Conservation (phyloP, 2,329 filamentous ascomycete species). For the Verticillium dahliae region DNA sequence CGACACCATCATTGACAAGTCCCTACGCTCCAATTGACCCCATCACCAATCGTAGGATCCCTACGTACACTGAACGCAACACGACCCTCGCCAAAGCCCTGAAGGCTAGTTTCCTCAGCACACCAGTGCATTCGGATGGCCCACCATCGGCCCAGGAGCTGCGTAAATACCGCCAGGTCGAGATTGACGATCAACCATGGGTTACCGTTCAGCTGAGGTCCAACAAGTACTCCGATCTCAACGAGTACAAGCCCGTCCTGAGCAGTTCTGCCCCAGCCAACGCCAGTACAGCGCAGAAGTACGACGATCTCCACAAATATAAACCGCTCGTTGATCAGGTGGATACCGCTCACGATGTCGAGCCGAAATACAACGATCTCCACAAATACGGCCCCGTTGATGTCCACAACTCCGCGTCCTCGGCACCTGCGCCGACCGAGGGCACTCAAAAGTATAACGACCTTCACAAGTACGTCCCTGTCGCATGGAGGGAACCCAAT, state of each 20-base stretch:
- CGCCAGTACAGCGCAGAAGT: slow-evolving; percentile 15
- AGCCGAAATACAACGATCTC: slow-evolving; percentile 26
- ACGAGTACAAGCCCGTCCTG: slow-evolving; percentile 27
- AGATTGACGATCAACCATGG: slow-evolving; percentile 20
- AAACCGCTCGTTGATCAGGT: slow-evolving; percentile 19
- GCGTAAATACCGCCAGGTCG: slow-evolving; percentile 22
- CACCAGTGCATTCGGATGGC: slow-evolving; percentile 23
- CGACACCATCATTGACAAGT: neutral
- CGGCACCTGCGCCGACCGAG: neutral
- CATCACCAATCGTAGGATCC: slow-evolving; percentile 50
- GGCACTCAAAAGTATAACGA: slow-evolving; percentile 24
- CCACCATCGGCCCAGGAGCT: slow-evolving; percentile 28
- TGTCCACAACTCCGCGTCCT: neutral
- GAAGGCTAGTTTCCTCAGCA: neutral
- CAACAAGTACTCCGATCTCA: slow-evolving; percentile 17
- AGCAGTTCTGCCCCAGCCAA: slow-evolving; percentile 18
- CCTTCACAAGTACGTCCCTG: slow-evolving; percentile 23
- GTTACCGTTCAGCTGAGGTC: slow-evolving; percentile 4
- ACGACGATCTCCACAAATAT: slow-evolving; percentile 36
- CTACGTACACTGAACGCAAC: neutral
- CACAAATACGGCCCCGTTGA: slow-evolving; percentile 13
- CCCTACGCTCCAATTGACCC: slow-evolving; percentile 42
- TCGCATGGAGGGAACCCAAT: slow-evolving; percentile 8
- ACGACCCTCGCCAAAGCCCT: neutral
- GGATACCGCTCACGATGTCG: slow-evolving; percentile 24